Conservation (phyloP, 257 asterid species). For the Galeopsis tetrahit region DNA sequence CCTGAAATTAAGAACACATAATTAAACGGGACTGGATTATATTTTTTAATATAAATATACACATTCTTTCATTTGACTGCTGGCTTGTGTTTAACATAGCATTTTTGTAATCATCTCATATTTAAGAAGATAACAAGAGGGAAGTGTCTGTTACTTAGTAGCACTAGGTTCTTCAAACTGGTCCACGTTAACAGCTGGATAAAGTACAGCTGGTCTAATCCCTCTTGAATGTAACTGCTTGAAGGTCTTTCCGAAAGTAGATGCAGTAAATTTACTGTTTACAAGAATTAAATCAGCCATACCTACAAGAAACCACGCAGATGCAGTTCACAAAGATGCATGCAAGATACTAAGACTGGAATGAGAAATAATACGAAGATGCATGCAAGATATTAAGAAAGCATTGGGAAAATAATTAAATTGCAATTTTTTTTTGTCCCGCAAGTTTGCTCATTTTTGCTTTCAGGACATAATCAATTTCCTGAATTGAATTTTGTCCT, state of each 20-base stretch:
- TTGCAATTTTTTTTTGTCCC: no score
- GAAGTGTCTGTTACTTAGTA: slow-evolving; percentile 59
- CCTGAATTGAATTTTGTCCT: no score
- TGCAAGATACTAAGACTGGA: background rate
- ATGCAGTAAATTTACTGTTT: slow-evolving; percentile 92
- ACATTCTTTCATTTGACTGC: background rate
- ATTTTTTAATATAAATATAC: background rate
- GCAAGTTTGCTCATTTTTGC: no score
- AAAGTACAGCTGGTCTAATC: slow-evolving; percentile 84
- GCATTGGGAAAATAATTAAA: background rate
- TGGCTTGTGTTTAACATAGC: background rate
- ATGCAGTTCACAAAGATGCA: slow-evolving; percentile 3
- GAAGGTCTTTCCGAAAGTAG: slow-evolving; percentile 92
- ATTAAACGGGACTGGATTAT: background rate
- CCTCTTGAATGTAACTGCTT: slow-evolving; percentile 67
- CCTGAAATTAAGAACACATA: slow-evolving; percentile 46
- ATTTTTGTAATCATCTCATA: slow-evolving; percentile 33
- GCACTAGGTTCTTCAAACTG: slow-evolving; percentile 69
- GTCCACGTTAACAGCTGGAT: slow-evolving; percentile 91
- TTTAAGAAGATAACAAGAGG: slow-evolving; percentile 43
- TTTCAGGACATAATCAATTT: no score
- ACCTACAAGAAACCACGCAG: slow-evolving; percentile 53
- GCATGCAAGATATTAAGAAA: background rate
- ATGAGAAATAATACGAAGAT: background rate
- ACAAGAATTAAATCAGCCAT: slow-evolving; percentile 93